Conservation (phyloP, 495 filamentous ascomycete species). For the Daldinia concentrica region DNA sequence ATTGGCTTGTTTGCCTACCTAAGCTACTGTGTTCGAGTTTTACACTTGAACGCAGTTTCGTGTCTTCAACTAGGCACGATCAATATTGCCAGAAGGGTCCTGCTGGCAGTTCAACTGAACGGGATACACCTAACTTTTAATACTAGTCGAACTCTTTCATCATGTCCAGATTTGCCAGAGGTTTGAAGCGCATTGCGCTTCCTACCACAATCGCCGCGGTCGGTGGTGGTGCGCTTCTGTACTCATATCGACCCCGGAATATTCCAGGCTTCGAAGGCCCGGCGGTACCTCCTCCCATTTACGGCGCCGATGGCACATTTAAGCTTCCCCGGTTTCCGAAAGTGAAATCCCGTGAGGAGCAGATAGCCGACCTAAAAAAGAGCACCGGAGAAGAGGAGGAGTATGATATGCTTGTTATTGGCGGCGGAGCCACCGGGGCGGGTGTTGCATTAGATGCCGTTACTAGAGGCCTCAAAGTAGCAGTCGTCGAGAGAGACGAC, state of each 20-base stretch:
- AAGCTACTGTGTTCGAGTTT: conserved; percentile 15
- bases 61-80: conserved; percentile 16
- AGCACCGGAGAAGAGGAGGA: conserved; percentile 54
- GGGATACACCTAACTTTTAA: conserved; percentile 1
- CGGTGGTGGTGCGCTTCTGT: conserved; percentile 70
- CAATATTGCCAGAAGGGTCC: conserved; percentile 4
- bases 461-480: conserved; percentile 91
- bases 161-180: conserved; percentile 46
- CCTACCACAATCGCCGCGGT: conserved; percentile 51
- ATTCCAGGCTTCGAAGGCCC: conserved; percentile 85
- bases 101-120: conserved; percentile 10
- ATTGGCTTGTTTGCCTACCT: neutral
- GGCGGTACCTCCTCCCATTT: conserved; percentile 82
- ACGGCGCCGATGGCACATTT: conserved; percentile 78
- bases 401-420: conserved; percentile 93
- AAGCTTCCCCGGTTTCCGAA: conserved; percentile 82
- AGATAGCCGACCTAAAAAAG: conserved; percentile 67
- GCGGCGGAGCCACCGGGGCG: conserved; percentile 89
- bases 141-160: conserved; percentile 5
- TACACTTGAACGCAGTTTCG: conserved; percentile 7
- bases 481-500: conserved; percentile 93
- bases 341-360: conserved; percentile 75
- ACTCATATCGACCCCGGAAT: conserved; percentile 83
- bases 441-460: conserved; percentile 95
- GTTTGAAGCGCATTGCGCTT: conserved; percentile 51